phyloP scores from a whole-genome alignment of 371 early-diverging fungal genomes.

The Mortierella sp. region DNA sequence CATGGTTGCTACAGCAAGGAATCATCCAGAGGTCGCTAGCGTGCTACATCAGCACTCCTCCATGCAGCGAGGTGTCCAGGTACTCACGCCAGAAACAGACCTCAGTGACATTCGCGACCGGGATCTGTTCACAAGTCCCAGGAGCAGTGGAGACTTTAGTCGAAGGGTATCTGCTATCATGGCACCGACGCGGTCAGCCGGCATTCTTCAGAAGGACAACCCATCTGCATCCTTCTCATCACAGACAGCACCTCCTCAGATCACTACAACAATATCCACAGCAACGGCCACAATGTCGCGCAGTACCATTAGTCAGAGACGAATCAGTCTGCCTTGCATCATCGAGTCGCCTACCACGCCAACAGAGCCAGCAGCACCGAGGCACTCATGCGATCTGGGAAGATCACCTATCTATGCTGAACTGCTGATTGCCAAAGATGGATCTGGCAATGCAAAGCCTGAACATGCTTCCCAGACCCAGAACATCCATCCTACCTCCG shows the following conservation, averaged over 20 bases:
- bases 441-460: not conserved
- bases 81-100: slow-evolving; percentile 21
- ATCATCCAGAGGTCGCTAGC: slow-evolving; percentile 64
- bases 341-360: slow-evolving; percentile 28
- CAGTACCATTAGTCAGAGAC: slow-evolving; percentile 22
- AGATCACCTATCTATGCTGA: slow-evolving; percentile 23
- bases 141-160: slow-evolving; percentile 38
- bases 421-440: slow-evolving; percentile 3
- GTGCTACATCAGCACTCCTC: slow-evolving; percentile 49
- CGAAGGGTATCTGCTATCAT: slow-evolving; percentile 38
- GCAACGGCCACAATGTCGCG: not conserved
- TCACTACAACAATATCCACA: slow-evolving; percentile 3
- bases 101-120: slow-evolving; percentile 10
- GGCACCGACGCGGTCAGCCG: slow-evolving; percentile 13
- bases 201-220: slow-evolving; percentile 3
- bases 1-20: slow-evolving; percentile 67
- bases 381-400: slow-evolving; percentile 45
- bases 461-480: no score
- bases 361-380: slow-evolving; percentile 4
- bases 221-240: not conserved
- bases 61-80: slow-evolving; percentile 47
- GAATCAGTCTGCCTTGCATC: slow-evolving; percentile 46
- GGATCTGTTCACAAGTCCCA: slow-evolving; percentile 38
- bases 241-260: not conserved
- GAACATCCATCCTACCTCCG: no score